Conservation (phyloP, 345 rosid genomes). For the Eucalyptus curtisii region DNA sequence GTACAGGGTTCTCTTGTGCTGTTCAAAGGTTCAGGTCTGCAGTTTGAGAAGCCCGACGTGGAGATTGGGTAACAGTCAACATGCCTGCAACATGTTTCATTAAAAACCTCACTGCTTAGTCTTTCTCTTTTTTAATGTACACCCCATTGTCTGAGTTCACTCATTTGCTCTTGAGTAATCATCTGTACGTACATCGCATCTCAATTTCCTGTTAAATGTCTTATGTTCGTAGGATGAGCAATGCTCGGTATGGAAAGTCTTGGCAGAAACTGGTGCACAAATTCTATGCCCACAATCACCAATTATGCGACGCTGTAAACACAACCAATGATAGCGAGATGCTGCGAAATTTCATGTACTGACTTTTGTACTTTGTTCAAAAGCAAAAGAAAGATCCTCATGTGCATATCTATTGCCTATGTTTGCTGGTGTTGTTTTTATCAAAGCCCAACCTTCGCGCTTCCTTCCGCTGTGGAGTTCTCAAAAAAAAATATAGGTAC, state of each 20-base stretch:
- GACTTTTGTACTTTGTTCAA: background rate
- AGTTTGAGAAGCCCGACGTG: slow-evolving; percentile 18
- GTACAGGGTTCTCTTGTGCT: rapidly evolving
- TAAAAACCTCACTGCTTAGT: background rate
- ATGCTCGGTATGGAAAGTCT: background rate
- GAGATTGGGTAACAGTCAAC: background rate
- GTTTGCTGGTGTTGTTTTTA: background rate
- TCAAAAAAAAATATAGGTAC: background rate
- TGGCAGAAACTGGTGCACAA: background rate
- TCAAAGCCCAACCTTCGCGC: background rate
- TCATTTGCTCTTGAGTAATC: background rate
- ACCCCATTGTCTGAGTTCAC: background rate
- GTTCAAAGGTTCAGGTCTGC: slow-evolving; percentile 40
- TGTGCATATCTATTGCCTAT: background rate
- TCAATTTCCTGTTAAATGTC: background rate
- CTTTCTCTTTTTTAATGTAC: background rate
- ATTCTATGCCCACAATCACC: background rate
- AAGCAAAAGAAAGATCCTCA: background rate
- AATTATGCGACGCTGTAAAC: too few species aligned
- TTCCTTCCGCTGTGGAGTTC: background rate
- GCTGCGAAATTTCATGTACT: too few species aligned
- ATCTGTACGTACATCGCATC: background rate
- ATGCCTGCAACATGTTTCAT: background rate
- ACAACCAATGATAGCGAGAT: too few species aligned
- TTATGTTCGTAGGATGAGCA: background rate